These are phyloP conservation scores for Blastobotrys persicus DNA, from an alignment of 1,139 yeast genomes.

Conservation along the genomic window DNA sequence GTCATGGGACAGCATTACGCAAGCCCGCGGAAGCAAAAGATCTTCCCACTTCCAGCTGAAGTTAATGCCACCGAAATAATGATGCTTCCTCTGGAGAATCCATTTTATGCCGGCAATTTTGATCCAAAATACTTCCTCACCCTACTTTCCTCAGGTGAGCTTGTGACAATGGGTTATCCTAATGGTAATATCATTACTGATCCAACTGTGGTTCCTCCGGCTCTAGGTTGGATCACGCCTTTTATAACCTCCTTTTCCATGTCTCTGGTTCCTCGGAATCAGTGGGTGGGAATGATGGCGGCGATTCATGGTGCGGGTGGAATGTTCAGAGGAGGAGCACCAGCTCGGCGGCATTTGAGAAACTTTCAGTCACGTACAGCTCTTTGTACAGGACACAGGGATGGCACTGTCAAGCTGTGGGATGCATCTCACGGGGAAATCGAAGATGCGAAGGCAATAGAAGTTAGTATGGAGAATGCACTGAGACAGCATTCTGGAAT, in stretches of 20 bases:
- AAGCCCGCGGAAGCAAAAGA: constrained; percentile 56
- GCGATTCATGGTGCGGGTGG: constrained; percentile 39
- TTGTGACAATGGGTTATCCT: constrained; percentile 53
- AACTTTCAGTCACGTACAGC: constrained; percentile 61
- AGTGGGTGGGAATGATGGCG: constrained; percentile 75
- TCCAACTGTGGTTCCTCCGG: constrained; percentile 70
- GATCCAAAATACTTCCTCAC: constrained; percentile 56
- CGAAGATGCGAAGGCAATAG: constrained; percentile 59
- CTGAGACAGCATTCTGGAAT: constrained; percentile 45
- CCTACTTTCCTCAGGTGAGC: constrained; percentile 56
- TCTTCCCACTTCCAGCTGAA: constrained; percentile 50
- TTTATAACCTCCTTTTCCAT: constrained; percentile 58
- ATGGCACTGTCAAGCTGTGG: constrained; percentile 75
- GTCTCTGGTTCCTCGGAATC: constrained; percentile 55
- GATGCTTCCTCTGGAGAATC: constrained; percentile 49
- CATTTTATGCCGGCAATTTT: constrained; percentile 45
- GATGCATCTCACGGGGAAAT: constrained; percentile 77
- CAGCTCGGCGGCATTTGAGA: constrained; percentile 55
- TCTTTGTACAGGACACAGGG: constrained; percentile 74
- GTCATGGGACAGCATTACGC: constrained; percentile 78
- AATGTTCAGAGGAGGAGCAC: constrained; percentile 72
- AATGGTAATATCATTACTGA: constrained; percentile 55
- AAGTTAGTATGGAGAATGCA: constrained; percentile 51
- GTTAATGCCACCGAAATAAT: constrained; percentile 45
- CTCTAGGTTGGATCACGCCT: constrained; percentile 76